Conservation (phyloP, 2,329 filamentous ascomycete genomes). For the Epichloe baconii region DNA sequence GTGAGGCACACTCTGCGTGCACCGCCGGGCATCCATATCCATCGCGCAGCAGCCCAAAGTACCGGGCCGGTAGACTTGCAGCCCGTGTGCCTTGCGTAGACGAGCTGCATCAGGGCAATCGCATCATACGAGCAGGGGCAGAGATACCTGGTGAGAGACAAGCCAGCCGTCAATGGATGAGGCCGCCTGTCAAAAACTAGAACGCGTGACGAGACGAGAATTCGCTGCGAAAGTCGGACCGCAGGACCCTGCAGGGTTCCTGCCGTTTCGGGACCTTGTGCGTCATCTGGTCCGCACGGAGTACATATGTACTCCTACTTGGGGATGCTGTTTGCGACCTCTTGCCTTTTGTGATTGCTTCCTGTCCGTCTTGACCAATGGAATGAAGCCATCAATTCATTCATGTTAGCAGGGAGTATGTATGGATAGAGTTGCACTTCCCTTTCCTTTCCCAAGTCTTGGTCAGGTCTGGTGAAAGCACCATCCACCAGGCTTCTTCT, state of each 20-base stretch:
- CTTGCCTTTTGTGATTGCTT: too few relatives aligned
- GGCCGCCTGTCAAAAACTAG: too few relatives aligned
- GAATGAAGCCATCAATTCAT: too few relatives aligned
- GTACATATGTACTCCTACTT: too few relatives aligned
- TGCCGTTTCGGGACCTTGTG: slow-evolving; percentile 2
- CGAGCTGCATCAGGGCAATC: slow-evolving; percentile 15
- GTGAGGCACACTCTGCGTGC: neutral
- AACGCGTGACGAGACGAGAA: neutral
- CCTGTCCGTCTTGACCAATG: too few relatives aligned
- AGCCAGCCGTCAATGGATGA: neutral
- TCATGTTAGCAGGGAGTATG: too few relatives aligned
- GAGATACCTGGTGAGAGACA: neutral
- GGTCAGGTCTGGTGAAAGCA: neutral
- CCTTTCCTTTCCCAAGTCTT: too few relatives aligned
- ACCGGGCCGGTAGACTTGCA: slow-evolving; percentile 8
- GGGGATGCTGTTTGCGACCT: too few relatives aligned
- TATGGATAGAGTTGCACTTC: too few relatives aligned
- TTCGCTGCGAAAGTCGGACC: neutral
- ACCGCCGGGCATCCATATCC: neutral
- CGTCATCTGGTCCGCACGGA: neutral
- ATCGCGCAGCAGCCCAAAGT: slow-evolving; percentile 4
- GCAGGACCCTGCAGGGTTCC: slow-evolving; percentile 2
- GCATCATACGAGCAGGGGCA: slow-evolving; percentile 11
- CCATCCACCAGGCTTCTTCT: too few relatives aligned
- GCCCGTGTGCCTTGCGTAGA: slow-evolving; percentile 14